Conservation (phyloP, 352 stramenopile species). For the Phytophthora europaea region DNA sequence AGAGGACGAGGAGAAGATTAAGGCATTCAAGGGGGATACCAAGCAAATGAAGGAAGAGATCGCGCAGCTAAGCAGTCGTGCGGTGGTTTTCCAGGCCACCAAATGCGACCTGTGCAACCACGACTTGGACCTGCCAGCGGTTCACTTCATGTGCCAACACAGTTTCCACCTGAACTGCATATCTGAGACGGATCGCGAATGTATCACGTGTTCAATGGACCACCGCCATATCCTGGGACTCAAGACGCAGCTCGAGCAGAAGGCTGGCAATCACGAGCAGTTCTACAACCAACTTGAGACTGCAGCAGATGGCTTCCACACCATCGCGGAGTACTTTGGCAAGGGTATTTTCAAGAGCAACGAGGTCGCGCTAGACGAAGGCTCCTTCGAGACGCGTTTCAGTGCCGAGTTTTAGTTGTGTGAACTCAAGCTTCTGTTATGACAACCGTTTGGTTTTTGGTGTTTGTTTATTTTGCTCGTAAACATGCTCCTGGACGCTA, state of each 20-base stretch:
- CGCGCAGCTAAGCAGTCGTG: conserved; percentile 79
- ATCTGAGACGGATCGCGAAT: conserved; percentile 90
- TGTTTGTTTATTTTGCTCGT: conserved; percentile 23
- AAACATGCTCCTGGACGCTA: conserved; percentile 6
- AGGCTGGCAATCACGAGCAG: conserved; percentile 92
- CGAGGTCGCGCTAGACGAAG: conserved; percentile 71
- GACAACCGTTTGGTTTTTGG: conserved; percentile 1
- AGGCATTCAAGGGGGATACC: conserved; percentile 87
- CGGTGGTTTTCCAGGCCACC: conserved; percentile 91
- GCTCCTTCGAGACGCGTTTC: conserved; percentile 79
- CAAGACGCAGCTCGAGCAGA: conserved; percentile 90
- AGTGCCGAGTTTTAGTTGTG: conserved; percentile 84
- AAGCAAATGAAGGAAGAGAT: conserved; percentile 94
- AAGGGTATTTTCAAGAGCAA: conserved; percentile 94
- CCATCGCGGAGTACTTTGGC: conserved; percentile 93
- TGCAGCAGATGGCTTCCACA: conserved; percentile 89
- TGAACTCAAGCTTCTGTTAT: neutral
- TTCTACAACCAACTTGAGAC: conserved; percentile 95
- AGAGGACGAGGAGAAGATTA: conserved; percentile 89
- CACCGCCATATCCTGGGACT: conserved; percentile 88
- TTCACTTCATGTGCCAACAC: conserved; percentile 94
- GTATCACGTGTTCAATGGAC: conserved; percentile 90
- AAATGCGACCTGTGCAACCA: conserved; percentile 93
- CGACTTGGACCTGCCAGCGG: conserved; percentile 90
- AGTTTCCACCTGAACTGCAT: conserved; percentile 93